Evolutionary conservation across 2,329 filamentous ascomycete species (phyloP).

Genomic region (Endothia cerciana): DNA sequence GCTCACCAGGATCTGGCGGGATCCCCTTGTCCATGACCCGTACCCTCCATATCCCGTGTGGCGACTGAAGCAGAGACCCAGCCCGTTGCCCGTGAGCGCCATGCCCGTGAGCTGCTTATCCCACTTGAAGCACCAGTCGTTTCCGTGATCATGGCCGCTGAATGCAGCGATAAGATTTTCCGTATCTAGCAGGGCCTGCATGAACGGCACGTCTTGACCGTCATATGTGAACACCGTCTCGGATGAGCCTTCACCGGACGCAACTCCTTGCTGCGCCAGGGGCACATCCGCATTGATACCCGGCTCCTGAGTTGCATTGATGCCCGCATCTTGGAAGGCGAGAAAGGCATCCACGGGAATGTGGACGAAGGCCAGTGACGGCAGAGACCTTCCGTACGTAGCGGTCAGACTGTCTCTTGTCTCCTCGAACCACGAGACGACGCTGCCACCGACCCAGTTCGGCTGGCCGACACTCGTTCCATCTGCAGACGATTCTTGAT

Average conservation of each 20-base stretch:
- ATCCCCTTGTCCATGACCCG: conserved; percentile 64
- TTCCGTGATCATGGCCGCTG: conserved; percentile 68
- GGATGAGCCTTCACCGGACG: conserved; percentile 44
- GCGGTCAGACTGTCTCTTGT: conserved; percentile 39
- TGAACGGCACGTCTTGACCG: conserved; percentile 62
- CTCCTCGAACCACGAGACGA: conserved; percentile 49
- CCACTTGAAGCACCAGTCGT: conserved; percentile 62
- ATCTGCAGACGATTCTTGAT: conserved; percentile 34
- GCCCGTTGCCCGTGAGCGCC: conserved; percentile 43
- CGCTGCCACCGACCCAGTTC: conserved; percentile 50
- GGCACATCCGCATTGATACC: conserved; percentile 52
- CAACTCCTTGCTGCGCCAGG: conserved; percentile 48
- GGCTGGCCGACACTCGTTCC: conserved; percentile 32
- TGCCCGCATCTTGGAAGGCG: conserved; percentile 36
- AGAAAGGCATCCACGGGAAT: conserved; percentile 45
- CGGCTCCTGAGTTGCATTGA: conserved; percentile 45
- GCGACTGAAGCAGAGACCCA: conserved; percentile 55
- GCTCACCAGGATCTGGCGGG: conserved; percentile 57
- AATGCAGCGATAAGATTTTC: conserved; percentile 62
- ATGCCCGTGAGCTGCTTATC: conserved; percentile 37
- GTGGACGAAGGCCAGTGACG: conserved; percentile 54
- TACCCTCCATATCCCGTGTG: conserved; percentile 74
- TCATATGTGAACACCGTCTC: conserved; percentile 47
- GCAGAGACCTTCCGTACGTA: conserved; percentile 40
- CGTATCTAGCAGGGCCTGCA: conserved; percentile 61